Evolutionary conservation across 1,284 basidiomycete species (phyloP).

Genomic region (Tilletia setariae): DNA sequence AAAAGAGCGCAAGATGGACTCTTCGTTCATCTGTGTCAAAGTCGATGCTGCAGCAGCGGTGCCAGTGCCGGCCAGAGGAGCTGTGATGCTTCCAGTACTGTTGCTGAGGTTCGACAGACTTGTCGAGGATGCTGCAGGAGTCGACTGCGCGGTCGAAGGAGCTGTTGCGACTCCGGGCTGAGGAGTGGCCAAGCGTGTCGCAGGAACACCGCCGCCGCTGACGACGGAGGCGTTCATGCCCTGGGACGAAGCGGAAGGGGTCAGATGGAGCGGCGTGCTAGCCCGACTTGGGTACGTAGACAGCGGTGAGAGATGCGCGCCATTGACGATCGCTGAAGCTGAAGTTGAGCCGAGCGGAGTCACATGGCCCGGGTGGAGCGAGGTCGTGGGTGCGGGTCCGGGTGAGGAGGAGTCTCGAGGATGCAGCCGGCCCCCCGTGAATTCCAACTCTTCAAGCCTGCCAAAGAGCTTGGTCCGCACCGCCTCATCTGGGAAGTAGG

Average conservation of each 20-base stretch:
- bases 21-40: conserved; percentile 27
- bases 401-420: not conserved
- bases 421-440: conserved; percentile 28
- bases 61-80: not conserved
- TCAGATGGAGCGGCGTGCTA: conserved; percentile 7
- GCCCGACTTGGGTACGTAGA: not conserved
- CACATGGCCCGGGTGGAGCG: not conserved
- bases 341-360: not conserved
- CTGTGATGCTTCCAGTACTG: too few relatives aligned
- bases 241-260: not conserved
- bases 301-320: not conserved
- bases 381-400: too few relatives aligned
- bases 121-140: conserved; percentile 20
- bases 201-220: not conserved
- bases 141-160: not conserved
- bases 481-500: conserved; percentile 38
- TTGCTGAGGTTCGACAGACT: conserved; percentile 16
- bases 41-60: conserved; percentile 15
- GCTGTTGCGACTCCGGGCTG: not conserved
- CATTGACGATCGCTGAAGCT: not conserved
- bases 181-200: not conserved
- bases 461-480: conserved; percentile 33
- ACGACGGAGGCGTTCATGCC: not conserved
- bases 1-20: conserved; percentile 59
- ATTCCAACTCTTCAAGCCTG: conserved; percentile 41